These are phyloP conservation scores for Diaporthe citriasiana DNA, from an alignment of 2,329 filamentous ascomycete genomes.

Conservation along the genomic window DNA sequence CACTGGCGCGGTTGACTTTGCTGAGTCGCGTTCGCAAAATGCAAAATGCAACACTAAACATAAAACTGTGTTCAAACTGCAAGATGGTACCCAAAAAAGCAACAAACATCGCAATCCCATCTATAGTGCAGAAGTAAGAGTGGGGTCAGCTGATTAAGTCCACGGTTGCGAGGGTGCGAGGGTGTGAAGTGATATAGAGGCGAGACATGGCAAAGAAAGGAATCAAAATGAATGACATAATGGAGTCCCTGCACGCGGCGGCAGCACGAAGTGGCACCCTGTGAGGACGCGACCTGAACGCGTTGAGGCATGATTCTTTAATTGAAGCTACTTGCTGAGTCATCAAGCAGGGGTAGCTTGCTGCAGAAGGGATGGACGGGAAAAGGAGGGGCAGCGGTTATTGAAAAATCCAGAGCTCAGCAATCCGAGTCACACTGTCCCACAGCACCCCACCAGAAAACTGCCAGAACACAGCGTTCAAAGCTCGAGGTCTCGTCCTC, in stretches of 20 bases:
- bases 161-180: background rate
- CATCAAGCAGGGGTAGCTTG: background rate
- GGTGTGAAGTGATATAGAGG: background rate
- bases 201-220: background rate
- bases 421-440: background rate
- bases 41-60: background rate
- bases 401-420: slow-evolving; percentile 10
- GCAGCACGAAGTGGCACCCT: background rate
- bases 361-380: too few relatives aligned
- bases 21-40: background rate
- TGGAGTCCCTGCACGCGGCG: slow-evolving; percentile 4
- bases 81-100: background rate
- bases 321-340: slow-evolving; percentile 12
- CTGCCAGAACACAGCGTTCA: background rate
- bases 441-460: background rate
- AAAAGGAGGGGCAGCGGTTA: slow-evolving; percentile 1
- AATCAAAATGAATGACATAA: slow-evolving; percentile 37
- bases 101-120: background rate
- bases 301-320: slow-evolving; percentile 28
- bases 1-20: slow-evolving; percentile 4
- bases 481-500: slow-evolving; percentile 32
- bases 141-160: slow-evolving; percentile 13
- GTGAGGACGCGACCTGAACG: slow-evolving; percentile 22
- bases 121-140: background rate
- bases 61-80: background rate